phyloP scores from a whole-genome alignment of 2,329 filamentous ascomycete genomes.

The Phyllachora maydis region DNA sequence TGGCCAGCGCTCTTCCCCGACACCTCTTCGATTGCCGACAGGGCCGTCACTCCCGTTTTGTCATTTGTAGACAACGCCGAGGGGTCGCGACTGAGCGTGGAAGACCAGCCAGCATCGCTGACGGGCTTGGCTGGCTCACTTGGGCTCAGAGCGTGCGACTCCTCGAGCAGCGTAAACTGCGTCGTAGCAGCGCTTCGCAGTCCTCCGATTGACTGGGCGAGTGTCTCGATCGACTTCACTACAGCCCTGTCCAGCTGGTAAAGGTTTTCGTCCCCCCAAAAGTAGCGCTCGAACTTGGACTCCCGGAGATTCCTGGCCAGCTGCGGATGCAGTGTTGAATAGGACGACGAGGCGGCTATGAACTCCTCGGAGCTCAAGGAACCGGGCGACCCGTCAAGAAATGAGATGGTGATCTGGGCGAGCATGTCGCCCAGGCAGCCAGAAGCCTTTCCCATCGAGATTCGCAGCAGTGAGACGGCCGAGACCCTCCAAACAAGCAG shows the following conservation, averaged over 20 bases:
- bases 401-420: slow-evolving; percentile 61
- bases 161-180: slow-evolving; percentile 67
- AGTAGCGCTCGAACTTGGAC: slow-evolving; percentile 75
- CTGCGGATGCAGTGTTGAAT: slow-evolving; percentile 44
- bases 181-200: slow-evolving; percentile 75
- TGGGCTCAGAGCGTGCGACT: slow-evolving; percentile 21
- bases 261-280: slow-evolving; percentile 57
- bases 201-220: slow-evolving; percentile 79
- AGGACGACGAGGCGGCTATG: slow-evolving; percentile 35
- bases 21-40: slow-evolving; percentile 42
- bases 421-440: slow-evolving; percentile 64
- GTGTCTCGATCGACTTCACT: slow-evolving; percentile 63
- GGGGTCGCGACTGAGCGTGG: slow-evolving; percentile 7
- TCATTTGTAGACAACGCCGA: slow-evolving; percentile 16
- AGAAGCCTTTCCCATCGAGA: slow-evolving; percentile 54
- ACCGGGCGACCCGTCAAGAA: slow-evolving; percentile 63
- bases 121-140: no score
- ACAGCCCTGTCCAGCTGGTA: slow-evolving; percentile 63
- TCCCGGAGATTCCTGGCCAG: slow-evolving; percentile 66
- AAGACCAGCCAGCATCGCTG: no score
- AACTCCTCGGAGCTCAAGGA: slow-evolving; percentile 52
- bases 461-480: slow-evolving; percentile 51
- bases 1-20: slow-evolving; percentile 33
- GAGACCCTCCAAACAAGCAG: slow-evolving; percentile 61
- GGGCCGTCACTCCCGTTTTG: slow-evolving; percentile 19